These are phyloP conservation scores for Barnettozyma hawaiiensis DNA, from an alignment of 1,139 yeast species.

Conservation along the genomic window DNA sequence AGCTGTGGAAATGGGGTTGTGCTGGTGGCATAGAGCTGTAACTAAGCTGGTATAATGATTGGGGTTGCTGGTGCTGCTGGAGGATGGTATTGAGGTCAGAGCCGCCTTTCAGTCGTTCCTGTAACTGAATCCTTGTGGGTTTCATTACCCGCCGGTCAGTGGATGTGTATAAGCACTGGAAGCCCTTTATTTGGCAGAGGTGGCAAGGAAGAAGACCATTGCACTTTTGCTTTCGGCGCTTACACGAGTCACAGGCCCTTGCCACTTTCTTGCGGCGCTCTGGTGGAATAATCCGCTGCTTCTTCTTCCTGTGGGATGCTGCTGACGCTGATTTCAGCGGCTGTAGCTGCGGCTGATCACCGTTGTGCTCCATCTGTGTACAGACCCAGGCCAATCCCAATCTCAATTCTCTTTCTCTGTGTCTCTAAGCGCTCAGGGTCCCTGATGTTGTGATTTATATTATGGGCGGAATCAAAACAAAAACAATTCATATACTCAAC, in stretches of 20 bases:
- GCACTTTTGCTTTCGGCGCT: conserved; percentile 61
- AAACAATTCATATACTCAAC: too few species aligned
- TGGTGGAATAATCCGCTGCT: conserved; percentile 23
- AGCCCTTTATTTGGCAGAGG: conserved; percentile 41
- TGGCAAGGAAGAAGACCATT: conserved; percentile 62
- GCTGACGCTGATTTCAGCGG: not conserved
- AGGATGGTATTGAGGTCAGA: too few species aligned
- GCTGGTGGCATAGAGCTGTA: conserved; percentile 1
- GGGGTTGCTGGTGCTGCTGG: not conserved
- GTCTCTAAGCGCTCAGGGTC: too few species aligned
- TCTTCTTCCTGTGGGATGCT: conserved; percentile 14
- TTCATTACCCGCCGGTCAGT: conserved; percentile 22
- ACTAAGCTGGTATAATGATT: conserved; percentile 5
- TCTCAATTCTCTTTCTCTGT: too few species aligned
- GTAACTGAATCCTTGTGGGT: conserved; percentile 15
- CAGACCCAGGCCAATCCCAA: too few species aligned
- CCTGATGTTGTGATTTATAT: too few species aligned
- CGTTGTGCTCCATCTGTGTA: not conserved
- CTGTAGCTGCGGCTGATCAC: not conserved
- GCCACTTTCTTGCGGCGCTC: conserved; percentile 26
- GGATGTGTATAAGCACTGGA: conserved; percentile 20
- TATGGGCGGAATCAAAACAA: too few species aligned
- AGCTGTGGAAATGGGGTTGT: not conserved
- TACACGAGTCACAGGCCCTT: conserved; percentile 53
- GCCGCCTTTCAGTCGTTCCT: conserved; percentile 4